These are phyloP conservation scores for Primulina huaijiensis DNA, from an alignment of 257 asterid species.

Conservation along the genomic window DNA sequence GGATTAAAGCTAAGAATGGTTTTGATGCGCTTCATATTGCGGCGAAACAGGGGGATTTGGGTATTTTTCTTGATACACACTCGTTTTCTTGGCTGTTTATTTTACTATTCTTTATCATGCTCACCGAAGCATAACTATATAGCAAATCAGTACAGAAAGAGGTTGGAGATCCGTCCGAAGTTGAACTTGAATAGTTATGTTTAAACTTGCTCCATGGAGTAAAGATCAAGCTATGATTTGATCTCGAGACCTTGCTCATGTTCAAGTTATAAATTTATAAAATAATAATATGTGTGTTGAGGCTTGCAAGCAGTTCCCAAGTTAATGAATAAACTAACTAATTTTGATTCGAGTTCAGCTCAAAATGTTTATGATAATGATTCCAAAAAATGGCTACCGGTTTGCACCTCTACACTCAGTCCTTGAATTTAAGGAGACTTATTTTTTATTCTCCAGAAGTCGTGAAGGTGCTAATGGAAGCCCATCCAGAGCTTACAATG, in stretches of 20 bases:
- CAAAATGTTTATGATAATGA: background rate
- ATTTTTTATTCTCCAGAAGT: slow-evolving; percentile 34
- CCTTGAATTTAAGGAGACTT: background rate
- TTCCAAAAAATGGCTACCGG: background rate
- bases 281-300: too few relatives aligned
- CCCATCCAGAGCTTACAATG: slow-evolving; percentile 57
- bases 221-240: background rate
- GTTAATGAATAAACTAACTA: background rate
- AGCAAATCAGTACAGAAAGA: too few relatives aligned
- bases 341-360: background rate
- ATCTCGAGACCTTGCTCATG: too few relatives aligned
- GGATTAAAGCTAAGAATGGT: slow-evolving; percentile 55
- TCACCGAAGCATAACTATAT: background rate
- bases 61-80: slow-evolving; percentile 21
- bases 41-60: slow-evolving; percentile 64
- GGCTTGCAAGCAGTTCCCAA: background rate
- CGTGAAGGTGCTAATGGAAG: slow-evolving; percentile 53
- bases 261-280: too few relatives aligned
- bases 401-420: background rate
- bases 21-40: slow-evolving; percentile 65
- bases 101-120: too few relatives aligned
- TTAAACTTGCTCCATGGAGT: background rate
- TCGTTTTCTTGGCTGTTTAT: background rate
- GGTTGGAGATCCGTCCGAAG: too few relatives aligned
- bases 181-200: too few relatives aligned